Conservation (phyloP, 202 grass and related monocot genomes). For the Zizania palustris region DNA sequence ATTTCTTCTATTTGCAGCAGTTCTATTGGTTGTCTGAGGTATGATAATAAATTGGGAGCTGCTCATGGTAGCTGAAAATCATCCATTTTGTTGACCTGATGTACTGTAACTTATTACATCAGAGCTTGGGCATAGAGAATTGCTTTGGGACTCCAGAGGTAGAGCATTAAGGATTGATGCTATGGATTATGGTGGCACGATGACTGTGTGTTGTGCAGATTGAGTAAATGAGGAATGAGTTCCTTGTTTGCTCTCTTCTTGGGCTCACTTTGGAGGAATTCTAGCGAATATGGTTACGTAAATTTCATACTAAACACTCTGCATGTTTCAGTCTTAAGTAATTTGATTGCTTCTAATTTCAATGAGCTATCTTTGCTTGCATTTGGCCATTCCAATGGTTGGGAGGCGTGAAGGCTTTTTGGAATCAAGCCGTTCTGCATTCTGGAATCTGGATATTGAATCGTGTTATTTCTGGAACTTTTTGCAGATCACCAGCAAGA, state of each 20-base stretch:
- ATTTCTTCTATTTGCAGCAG: constrained; percentile 47
- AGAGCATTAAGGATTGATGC: constrained; percentile 54
- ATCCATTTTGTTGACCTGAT: constrained; percentile 49
- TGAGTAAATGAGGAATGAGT: constrained; percentile 7
- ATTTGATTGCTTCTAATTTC: constrained; percentile 43
- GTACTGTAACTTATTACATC: constrained; percentile 48
- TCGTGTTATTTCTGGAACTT: constrained; percentile 68
- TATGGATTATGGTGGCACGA: constrained; percentile 41
- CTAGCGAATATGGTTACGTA: constrained; percentile 29
- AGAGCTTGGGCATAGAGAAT: constrained; percentile 50
- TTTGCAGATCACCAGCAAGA: constrained; percentile 85
- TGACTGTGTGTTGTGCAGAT: constrained; percentile 29
- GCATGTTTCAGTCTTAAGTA: constrained; percentile 30
- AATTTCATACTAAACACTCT: constrained; percentile 31
- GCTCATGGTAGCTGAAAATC: constrained; percentile 49
- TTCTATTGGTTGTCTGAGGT: constrained; percentile 54
- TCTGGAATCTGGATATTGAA: constrained; percentile 78
- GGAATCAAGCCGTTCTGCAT: constrained; percentile 55
- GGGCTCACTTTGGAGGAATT: constrained; percentile 26
- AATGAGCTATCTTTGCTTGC: constrained; percentile 43
- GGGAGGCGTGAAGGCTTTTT: constrained; percentile 58
- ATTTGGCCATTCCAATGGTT: constrained; percentile 44
- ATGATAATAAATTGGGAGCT: constrained; percentile 58
- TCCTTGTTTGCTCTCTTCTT: constrained; percentile 22
- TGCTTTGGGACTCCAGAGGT: constrained; percentile 52